Evolutionary conservation across 768 basidiomycete species (phyloP).

Genomic region (Chalciporus piperatus): DNA sequence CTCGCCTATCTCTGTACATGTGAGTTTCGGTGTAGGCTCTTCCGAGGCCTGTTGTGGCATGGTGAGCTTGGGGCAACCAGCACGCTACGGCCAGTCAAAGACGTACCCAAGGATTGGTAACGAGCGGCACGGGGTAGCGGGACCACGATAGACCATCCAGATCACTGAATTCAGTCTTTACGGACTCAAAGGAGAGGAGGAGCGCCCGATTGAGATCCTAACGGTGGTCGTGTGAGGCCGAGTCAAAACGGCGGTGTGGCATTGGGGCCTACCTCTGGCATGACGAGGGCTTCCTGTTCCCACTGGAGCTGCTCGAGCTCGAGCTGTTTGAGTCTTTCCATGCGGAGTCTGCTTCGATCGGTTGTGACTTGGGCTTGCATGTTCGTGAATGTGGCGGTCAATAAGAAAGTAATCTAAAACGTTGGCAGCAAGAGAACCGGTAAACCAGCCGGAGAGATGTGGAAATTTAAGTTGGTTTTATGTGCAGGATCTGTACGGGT

Average conservation of each 20-base stretch:
- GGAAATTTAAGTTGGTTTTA: too few relatives aligned
- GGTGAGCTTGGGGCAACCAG: neutral
- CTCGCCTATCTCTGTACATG: constrained; percentile 20
- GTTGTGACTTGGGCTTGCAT: constrained; percentile 27
- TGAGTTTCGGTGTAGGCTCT: constrained; percentile 29
- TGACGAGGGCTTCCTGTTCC: constrained; percentile 53
- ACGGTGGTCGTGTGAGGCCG: constrained; percentile 8
- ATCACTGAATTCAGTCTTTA: constrained; percentile 62
- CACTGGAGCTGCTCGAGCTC: constrained; percentile 53
- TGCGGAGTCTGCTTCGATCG: constrained; percentile 47
- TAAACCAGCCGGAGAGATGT: constrained; percentile 3
- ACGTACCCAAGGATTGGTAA: constrained; percentile 27
- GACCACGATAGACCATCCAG: constrained; percentile 58
- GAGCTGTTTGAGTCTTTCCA: constrained; percentile 43
- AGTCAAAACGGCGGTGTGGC: neutral
- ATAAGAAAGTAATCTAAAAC: neutral
- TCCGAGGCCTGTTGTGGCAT: constrained; percentile 17
- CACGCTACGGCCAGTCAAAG: neutral
- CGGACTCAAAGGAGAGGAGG: constrained; percentile 44
- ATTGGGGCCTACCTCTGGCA: constrained; percentile 47
- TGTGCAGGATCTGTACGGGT: too few relatives aligned
- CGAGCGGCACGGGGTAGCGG: constrained; percentile 32
- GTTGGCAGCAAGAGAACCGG: neutral
- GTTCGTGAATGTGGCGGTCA: neutral
- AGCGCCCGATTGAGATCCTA: constrained; percentile 34